Evolutionary conservation across 495 filamentous ascomycete species (phyloP).

Genomic region (Amniculicola lignicola): DNA sequence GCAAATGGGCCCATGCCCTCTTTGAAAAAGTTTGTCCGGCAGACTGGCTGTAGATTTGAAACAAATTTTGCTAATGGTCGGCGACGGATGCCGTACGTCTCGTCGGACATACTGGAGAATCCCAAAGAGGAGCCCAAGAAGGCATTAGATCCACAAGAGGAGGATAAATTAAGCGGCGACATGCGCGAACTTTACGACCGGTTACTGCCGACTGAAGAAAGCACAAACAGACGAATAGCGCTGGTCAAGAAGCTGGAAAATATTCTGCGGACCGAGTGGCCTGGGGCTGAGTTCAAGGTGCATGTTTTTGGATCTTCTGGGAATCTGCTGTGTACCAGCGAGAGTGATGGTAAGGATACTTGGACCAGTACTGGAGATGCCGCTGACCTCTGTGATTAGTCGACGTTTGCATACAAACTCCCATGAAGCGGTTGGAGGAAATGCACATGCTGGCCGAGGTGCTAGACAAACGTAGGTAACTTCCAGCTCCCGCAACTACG

Average conservation of each 20-base stretch:
- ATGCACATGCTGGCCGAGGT: slow-evolving; percentile 85
- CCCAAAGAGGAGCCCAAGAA: slow-evolving; percentile 63
- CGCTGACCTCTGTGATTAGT: slow-evolving; percentile 53
- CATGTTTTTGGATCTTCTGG: slow-evolving; percentile 96
- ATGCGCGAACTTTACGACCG: slow-evolving; percentile 80
- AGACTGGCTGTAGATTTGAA: slow-evolving; percentile 83
- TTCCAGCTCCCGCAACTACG: slow-evolving; percentile 5
- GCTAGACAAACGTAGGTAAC: slow-evolving; percentile 71
- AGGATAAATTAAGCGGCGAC: slow-evolving; percentile 71
- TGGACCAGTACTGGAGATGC: slow-evolving; percentile 21
- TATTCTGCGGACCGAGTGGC: slow-evolving; percentile 86
- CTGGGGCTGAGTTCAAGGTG: slow-evolving; percentile 82
- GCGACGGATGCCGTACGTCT: slow-evolving; percentile 84
- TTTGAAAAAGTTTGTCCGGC: slow-evolving; percentile 52
- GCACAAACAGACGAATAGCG: slow-evolving; percentile 67
- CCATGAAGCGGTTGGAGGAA: slow-evolving; percentile 76
- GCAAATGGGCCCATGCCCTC: slow-evolving; percentile 68
- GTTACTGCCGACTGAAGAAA: slow-evolving; percentile 77
- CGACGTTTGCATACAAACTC: slow-evolving; percentile 94
- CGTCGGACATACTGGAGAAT: slow-evolving; percentile 68
- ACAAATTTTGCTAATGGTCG: slow-evolving; percentile 67
- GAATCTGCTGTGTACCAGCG: slow-evolving; percentile 89
- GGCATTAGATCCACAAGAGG: slow-evolving; percentile 69
- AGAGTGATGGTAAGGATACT: slow-evolving; percentile 79
- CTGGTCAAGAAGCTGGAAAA: slow-evolving; percentile 83